Evolutionary conservation across 345 rosid species (phyloP).

Genomic region (Lumnitzera littorea): DNA sequence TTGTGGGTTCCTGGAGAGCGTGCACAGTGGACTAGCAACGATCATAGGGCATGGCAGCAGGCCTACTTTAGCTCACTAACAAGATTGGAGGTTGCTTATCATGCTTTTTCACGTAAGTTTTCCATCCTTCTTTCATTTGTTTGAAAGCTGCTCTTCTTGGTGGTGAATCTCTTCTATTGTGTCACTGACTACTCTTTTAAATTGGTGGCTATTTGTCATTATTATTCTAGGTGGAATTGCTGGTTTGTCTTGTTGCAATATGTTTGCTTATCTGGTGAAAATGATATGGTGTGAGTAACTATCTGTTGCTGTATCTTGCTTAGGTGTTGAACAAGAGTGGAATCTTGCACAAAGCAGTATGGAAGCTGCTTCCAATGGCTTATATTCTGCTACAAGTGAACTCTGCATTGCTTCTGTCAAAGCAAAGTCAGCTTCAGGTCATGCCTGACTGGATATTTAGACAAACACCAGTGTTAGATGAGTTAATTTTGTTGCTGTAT

Average conservation of each 20-base stretch:
- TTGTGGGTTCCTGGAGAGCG: conserved; percentile 52
- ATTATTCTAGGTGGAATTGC: no score
- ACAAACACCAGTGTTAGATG: not conserved
- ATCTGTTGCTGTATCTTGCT: conserved; percentile 11
- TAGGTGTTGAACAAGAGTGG: conserved; percentile 84
- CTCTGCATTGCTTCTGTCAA: conserved; percentile 63
- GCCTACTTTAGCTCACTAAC: conserved; percentile 54
- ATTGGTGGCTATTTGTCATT: no score
- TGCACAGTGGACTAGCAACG: conserved; percentile 34
- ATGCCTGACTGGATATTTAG: conserved; percentile 10
- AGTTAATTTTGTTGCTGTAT: not conserved
- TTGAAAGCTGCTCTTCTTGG: not conserved
- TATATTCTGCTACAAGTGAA: conserved; percentile 67
- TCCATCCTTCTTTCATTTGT: conserved; percentile 4
- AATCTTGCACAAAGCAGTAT: conserved; percentile 65
- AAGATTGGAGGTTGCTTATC: conserved; percentile 63
- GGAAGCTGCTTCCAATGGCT: conserved; percentile 74
- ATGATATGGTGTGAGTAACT: conserved; percentile 6
- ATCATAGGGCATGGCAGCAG: conserved; percentile 76
- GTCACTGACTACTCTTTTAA: no score
- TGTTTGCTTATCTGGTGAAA: not conserved
- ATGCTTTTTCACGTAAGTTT: conserved; percentile 72
- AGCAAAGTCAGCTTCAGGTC: conserved; percentile 89
- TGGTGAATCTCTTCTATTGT: no score
- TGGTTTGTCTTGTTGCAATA: not conserved